Percentiles rank a stretch among this genome's conserved stretches.
Conservation (phyloP, 768 basidiomycete genomes). For the Tricholoma bakamatsutake region DNA sequence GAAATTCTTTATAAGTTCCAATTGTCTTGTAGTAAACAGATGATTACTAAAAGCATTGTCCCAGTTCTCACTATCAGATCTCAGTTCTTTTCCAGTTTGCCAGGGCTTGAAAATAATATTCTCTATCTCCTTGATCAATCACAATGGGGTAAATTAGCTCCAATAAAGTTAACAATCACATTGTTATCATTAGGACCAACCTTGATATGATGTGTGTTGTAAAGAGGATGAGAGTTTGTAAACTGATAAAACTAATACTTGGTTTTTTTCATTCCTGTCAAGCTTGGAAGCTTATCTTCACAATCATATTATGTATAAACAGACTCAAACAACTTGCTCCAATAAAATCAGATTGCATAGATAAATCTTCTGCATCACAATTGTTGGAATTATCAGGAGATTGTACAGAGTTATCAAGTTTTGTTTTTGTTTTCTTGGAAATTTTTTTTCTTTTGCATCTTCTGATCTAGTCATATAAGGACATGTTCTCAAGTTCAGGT, state of each 20-base stretch:
- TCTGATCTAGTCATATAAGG: constrained; percentile 24
- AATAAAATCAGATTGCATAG: no score
- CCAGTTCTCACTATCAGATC: constrained; percentile 13
- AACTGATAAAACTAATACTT: background rate
- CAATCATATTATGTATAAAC: background rate
- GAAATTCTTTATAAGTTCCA: constrained; percentile 23
- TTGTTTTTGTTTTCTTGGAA: background rate
- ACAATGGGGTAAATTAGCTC: constrained; percentile 16
- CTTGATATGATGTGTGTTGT: background rate
- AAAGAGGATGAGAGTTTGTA: background rate
- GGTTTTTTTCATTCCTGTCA: background rate
- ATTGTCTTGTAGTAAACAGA: constrained; percentile 11
- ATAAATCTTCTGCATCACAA: background rate
- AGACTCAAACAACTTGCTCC: background rate
- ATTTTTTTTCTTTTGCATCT: constrained; percentile 7
- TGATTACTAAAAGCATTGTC: constrained; percentile 14
- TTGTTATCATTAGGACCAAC: background rate
- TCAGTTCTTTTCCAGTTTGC: constrained; percentile 16
- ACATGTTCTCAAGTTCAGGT: constrained; percentile 9
- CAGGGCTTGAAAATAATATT: constrained; percentile 26
- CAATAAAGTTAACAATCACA: constrained; percentile 23
- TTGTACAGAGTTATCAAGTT: background rate
- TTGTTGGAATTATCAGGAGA: background rate
- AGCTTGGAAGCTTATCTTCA: background rate
- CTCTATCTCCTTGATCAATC: constrained; percentile 25